Evolutionary conservation across 495 filamentous ascomycete genomes (phyloP).

Genomic region (Jackrogersella multiformis): DNA sequence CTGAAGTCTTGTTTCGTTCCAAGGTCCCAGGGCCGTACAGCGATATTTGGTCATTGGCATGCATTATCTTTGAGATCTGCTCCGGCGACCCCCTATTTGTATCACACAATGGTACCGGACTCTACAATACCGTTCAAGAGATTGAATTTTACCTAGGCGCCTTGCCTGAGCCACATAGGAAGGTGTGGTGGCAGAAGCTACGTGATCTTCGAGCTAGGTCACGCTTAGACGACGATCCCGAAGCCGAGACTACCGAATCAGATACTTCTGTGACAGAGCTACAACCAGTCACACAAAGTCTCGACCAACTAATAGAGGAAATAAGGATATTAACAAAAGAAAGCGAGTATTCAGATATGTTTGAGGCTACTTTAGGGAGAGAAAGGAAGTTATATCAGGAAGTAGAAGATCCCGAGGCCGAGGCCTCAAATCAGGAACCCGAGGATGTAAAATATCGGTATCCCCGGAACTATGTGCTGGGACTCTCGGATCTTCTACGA

Average conservation of each 20-base stretch:
- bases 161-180: constrained; percentile 24
- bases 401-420: background rate
- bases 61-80: constrained; percentile 33
- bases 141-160: constrained; percentile 33
- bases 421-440: no score
- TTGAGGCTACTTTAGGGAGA: constrained; percentile 13
- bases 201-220: background rate
- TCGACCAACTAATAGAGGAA: background rate
- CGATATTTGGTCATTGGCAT: constrained; percentile 45
- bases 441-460: background rate
- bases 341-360: constrained; percentile 9
- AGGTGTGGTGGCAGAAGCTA: background rate
- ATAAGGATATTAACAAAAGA: background rate
- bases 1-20: constrained; percentile 34
- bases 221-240: background rate
- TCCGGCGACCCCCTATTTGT: background rate
- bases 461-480: background rate
- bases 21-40: constrained; percentile 6
- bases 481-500: constrained; percentile 9
- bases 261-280: background rate
- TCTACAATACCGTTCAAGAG: background rate
- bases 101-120: background rate
- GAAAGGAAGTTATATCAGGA: background rate
- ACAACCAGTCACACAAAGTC: background rate
- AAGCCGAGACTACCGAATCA: background rate